Evolutionary conservation across 202 grass and related monocot genomes (phyloP).

Genomic region (Panicum virgatum): DNA sequence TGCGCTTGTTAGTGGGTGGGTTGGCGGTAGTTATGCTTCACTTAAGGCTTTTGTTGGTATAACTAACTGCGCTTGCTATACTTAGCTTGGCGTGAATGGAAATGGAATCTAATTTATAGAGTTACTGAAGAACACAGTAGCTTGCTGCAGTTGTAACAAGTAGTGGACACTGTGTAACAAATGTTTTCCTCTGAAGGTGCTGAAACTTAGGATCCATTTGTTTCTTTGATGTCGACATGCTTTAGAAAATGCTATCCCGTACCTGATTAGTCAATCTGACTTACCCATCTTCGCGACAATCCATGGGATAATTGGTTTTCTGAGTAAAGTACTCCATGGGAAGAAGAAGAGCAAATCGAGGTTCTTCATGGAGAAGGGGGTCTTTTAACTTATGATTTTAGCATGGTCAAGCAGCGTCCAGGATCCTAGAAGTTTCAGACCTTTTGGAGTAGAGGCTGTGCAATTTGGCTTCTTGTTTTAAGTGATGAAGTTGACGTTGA

Average conservation of each 20-base stretch:
- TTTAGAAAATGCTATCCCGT: constrained; percentile 3
- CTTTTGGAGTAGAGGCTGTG: background rate
- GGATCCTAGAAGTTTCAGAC: constrained; percentile 21
- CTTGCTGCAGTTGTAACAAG: background rate
- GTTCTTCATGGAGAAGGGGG: too few species aligned
- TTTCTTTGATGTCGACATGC: constrained; percentile 26
- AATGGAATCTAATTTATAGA: background rate
- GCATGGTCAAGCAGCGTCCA: constrained; percentile 23
- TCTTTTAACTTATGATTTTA: too few species aligned
- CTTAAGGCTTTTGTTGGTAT: background rate
- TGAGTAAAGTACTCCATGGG: background rate
- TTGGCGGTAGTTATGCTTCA: background rate
- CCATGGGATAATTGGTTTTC: background rate
- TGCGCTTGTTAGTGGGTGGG: background rate
- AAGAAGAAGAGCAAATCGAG: constrained; percentile 38
- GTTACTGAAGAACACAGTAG: constrained; percentile 1
- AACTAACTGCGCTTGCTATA: background rate
- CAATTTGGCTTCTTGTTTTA: constrained; percentile 44
- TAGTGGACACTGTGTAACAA: background rate
- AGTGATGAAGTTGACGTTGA: constrained; percentile 20
- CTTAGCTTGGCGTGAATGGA: background rate
- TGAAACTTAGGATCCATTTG: constrained; percentile 29
- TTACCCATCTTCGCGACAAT: constrained; percentile 9
- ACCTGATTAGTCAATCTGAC: constrained; percentile 27
- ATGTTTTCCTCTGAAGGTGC: constrained; percentile 2